These are phyloP conservation scores for Lichenothelia convexa DNA, from an alignment of 495 filamentous ascomycete species.

Conservation along the genomic window DNA sequence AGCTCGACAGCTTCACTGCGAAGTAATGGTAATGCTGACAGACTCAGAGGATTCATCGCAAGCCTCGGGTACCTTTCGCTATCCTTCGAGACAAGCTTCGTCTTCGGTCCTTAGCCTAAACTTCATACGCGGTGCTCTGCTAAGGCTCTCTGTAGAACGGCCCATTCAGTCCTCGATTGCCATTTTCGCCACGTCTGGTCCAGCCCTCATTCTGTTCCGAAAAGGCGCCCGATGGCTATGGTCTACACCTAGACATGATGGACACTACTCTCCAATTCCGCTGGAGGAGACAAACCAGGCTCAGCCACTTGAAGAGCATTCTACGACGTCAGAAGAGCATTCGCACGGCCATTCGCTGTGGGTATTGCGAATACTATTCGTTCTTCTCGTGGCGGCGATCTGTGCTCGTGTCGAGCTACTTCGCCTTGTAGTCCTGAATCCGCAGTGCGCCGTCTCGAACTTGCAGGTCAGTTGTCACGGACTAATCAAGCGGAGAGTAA, in stretches of 20 bases:
- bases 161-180: slow-evolving; percentile 17
- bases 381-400: slow-evolving; percentile 11
- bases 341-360: neutral
- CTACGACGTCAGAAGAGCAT: neutral
- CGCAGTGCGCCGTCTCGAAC: slow-evolving; percentile 12
- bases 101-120: neutral
- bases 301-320: slow-evolving; percentile 4
- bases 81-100: neutral
- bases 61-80: slow-evolving; percentile 1
- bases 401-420: slow-evolving; percentile 13
- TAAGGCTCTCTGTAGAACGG: slow-evolving; percentile 13
- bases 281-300: slow-evolving; percentile 4
- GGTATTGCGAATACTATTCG: slow-evolving; percentile 7
- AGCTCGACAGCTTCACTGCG: too few relatives aligned
- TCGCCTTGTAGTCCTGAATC: slow-evolving; percentile 8
- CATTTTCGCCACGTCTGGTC: slow-evolving; percentile 11
- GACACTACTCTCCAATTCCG: slow-evolving; percentile 9
- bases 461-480: slow-evolving; percentile 4
- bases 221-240: slow-evolving; percentile 2
- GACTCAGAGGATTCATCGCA: slow-evolving; percentile 1
- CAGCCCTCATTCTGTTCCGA: slow-evolving; percentile 7
- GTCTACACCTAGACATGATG: neutral
- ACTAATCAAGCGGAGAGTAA: too few relatives aligned
- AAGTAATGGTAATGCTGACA: too few relatives aligned
- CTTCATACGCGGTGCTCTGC: neutral